Percentiles rank a stretch among this genome's conserved stretches.
Conservation (phyloP, 805 yeast species). For the Starmerella bombicola region DNA sequence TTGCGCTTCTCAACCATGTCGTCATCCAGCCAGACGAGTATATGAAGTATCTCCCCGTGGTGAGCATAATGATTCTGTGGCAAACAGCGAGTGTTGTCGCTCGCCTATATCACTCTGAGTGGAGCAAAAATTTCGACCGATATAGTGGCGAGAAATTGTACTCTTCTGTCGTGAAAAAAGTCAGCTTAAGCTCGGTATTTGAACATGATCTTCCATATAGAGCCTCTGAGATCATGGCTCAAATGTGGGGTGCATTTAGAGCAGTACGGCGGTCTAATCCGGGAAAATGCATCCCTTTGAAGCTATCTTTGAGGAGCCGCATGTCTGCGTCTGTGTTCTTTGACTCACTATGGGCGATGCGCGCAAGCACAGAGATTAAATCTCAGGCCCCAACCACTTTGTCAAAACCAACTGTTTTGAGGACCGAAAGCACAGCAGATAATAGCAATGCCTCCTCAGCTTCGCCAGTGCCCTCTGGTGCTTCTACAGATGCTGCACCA, state of each 20-base stretch:
- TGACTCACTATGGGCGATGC: conserved; percentile 71
- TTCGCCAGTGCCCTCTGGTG: neutral
- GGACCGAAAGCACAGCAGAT: neutral
- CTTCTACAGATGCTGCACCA: neutral
- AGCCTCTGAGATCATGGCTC: conserved; percentile 85
- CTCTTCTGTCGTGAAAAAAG: conserved; percentile 30
- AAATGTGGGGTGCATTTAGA: conserved; percentile 80
- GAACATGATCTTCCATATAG: conserved; percentile 89
- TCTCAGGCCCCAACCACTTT: conserved; percentile 30
- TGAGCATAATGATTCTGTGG: conserved; percentile 73
- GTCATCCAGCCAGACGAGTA: conserved; percentile 48
- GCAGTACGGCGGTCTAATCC: conserved; percentile 38
- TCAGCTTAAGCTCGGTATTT: conserved; percentile 68
- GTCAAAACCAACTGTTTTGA: conserved; percentile 6
- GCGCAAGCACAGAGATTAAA: conserved; percentile 76
- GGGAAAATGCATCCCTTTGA: conserved; percentile 24
- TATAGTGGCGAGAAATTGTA: conserved; percentile 55
- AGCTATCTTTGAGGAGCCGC: conserved; percentile 51
- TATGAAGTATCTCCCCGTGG: conserved; percentile 63
- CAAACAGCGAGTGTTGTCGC: conserved; percentile 81
- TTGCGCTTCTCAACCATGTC: conserved; percentile 57
- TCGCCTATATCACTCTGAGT: conserved; percentile 62
- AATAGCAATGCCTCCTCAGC: conserved; percentile 1
- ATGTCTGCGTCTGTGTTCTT: conserved; percentile 89
- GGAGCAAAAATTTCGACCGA: conserved; percentile 53